Percentiles rank a stretch among this genome's conserved stretches.
Evolutionary conservation across 352 stramenopile species (phyloP).

Genomic region (Phytopythium montanum): DNA sequence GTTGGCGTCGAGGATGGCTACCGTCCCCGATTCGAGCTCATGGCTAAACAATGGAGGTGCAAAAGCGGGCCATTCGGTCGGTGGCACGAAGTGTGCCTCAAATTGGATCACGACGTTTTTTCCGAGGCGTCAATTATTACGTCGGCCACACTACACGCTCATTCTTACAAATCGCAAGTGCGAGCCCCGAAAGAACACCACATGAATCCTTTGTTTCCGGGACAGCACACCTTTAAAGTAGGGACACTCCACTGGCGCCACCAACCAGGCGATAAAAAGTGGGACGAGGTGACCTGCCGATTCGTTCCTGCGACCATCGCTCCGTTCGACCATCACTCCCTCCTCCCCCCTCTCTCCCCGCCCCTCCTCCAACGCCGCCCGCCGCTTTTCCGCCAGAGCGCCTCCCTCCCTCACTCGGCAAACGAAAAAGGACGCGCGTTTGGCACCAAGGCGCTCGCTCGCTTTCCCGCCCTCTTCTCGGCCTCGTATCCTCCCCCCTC

Average conservation of each 20-base stretch:
- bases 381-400: background rate
- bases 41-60: too few relatives aligned
- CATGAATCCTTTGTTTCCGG: background rate
- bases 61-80: background rate
- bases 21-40: too few relatives aligned
- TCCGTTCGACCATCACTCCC: conserved; percentile 17
- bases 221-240: background rate
- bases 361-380: conserved; percentile 13
- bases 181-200: background rate
- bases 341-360: conserved; percentile 12
- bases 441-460: background rate
- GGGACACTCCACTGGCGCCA: conserved; percentile 1
- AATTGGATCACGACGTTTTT: background rate
- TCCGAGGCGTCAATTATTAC: background rate
- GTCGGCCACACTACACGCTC: background rate
- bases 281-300: conserved; percentile 2
- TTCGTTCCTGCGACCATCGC: conserved; percentile 9
- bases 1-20: background rate
- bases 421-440: conserved; percentile 5
- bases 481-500: background rate
- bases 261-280: conserved; percentile 3
- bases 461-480: background rate
- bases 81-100: background rate
- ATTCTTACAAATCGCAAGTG: background rate
- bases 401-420: conserved; percentile 2